Evolutionary conservation across 228 moss, liverwort and hornwort species (phyloP).

Genomic region (Sphagnum magellanicum): DNA sequence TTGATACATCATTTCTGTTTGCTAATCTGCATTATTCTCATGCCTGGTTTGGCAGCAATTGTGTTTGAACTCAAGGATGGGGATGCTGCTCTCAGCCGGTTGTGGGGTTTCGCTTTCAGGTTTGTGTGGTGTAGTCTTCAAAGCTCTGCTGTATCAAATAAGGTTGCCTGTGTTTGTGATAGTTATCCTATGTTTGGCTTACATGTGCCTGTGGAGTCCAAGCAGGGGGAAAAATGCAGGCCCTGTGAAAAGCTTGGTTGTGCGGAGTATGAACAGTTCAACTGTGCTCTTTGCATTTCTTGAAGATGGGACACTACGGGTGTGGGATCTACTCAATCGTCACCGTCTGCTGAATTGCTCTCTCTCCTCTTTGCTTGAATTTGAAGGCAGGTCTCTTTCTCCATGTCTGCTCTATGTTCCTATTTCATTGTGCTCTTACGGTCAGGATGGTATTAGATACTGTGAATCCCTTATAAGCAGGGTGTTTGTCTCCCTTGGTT

Average conservation of each 20-base stretch:
- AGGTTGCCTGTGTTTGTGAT: too few species aligned
- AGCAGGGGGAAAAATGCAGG: constrained; percentile 66
- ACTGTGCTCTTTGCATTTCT: constrained; percentile 59
- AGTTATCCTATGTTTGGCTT: too few species aligned
- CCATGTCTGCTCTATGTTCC: constrained; percentile 5
- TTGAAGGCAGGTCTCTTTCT: constrained; percentile 41
- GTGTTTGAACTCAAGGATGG: constrained; percentile 68
- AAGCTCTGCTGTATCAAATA: too few species aligned
- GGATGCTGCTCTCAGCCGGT: constrained; percentile 75
- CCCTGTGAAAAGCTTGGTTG: constrained; percentile 54
- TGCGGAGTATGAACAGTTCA: constrained; percentile 43
- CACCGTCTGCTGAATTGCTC: constrained; percentile 60
- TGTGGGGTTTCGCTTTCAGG: constrained; percentile 83
- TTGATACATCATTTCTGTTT: too few species aligned
- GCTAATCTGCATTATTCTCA: neutral
- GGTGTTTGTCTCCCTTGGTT: neutral
- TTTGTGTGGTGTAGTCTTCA: neutral
- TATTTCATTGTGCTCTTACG: too few species aligned
- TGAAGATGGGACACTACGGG: constrained; percentile 73
- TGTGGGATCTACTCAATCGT: constrained; percentile 78
- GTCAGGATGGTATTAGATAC: neutral
- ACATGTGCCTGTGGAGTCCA: neutral
- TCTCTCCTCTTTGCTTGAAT: constrained; percentile 53
- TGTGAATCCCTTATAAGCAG: neutral
- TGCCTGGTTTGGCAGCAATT: constrained; percentile 18